Percentiles rank a stretch among this genome's conserved stretches.
Conservation (phyloP, 2,329 filamentous ascomycete species). For the Salinomyces thailandicus region DNA sequence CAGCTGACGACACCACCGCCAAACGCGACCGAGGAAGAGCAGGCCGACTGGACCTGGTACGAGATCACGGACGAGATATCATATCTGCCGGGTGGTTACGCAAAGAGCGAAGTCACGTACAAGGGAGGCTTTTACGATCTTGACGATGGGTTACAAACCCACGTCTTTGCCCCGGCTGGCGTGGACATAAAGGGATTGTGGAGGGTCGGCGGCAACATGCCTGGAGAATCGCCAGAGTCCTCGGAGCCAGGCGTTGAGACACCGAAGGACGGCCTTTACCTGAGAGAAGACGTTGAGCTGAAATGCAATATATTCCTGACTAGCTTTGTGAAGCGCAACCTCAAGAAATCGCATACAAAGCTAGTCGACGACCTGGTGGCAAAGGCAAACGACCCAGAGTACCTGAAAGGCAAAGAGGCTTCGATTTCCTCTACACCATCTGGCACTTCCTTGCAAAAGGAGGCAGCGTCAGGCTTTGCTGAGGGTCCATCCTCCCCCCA, state of each 20-base stretch:
- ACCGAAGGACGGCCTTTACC: constrained; percentile 60
- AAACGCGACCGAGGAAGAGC: constrained; percentile 60
- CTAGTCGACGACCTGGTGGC: constrained; percentile 48
- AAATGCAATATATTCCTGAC: constrained; percentile 68
- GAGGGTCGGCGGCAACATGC: constrained; percentile 68
- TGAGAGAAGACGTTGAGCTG: constrained; percentile 79
- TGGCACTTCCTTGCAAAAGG: too few relatives aligned
- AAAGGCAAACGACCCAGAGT: constrained; percentile 6
- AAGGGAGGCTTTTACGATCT: constrained; percentile 72
- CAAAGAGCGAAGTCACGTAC: constrained; percentile 61
- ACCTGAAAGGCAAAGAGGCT: background rate
- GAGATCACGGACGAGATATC: constrained; percentile 65
- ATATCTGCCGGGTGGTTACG: constrained; percentile 58
- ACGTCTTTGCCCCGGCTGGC: constrained; percentile 72
- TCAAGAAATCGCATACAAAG: constrained; percentile 62
- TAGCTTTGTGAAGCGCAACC: constrained; percentile 68
- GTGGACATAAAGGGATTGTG: constrained; percentile 71
- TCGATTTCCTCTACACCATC: too few relatives aligned
- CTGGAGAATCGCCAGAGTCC: constrained; percentile 56
- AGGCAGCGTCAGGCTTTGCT: too few relatives aligned
- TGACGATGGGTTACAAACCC: constrained; percentile 63
- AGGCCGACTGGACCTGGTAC: constrained; percentile 51
- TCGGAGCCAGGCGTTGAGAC: constrained; percentile 49
- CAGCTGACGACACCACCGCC: constrained; percentile 56
- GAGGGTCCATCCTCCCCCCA: too few relatives aligned